Percentiles rank a stretch among this genome's conserved stretches.
These are phyloP conservation scores for Penicillium corylophilum DNA, from an alignment of 2,329 filamentous ascomycete species.

Conservation along the genomic window DNA sequence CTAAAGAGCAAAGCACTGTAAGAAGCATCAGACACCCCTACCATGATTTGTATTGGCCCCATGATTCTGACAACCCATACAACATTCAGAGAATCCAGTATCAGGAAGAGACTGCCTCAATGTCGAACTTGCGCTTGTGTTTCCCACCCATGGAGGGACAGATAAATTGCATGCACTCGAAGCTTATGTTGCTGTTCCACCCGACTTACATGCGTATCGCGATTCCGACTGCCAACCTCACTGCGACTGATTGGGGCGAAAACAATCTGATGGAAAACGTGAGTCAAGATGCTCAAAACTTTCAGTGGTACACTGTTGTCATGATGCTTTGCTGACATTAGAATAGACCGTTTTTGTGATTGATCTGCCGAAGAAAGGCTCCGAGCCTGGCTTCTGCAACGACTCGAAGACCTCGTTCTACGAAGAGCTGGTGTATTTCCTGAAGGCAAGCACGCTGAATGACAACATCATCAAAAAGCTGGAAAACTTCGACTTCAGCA, in stretches of 20 bases:
- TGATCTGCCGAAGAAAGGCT: slow-evolving; percentile 64
- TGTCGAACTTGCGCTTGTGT: slow-evolving; percentile 62
- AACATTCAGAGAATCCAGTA: slow-evolving; percentile 37
- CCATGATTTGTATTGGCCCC: neutral
- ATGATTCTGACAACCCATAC: neutral
- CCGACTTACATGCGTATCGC: slow-evolving; percentile 71
- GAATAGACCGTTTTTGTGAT: slow-evolving; percentile 79
- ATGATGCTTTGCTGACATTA: slow-evolving; percentile 9
- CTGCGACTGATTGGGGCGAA: slow-evolving; percentile 87
- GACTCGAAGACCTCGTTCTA: slow-evolving; percentile 58
- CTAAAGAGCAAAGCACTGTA: slow-evolving; percentile 50
- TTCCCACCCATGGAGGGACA: slow-evolving; percentile 78
- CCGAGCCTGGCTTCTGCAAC: slow-evolving; percentile 26
- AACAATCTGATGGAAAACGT: slow-evolving; percentile 76
- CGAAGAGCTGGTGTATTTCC: slow-evolving; percentile 68
- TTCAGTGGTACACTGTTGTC: neutral
- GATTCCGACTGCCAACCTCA: slow-evolving; percentile 83
- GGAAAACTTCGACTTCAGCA: slow-evolving; percentile 75
- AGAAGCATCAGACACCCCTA: slow-evolving; percentile 2
- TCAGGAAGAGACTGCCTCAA: slow-evolving; percentile 40
- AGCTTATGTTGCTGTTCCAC: slow-evolving; percentile 87
- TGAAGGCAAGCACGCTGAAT: slow-evolving; percentile 65
- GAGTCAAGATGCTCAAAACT: slow-evolving; percentile 22
- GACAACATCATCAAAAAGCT: slow-evolving; percentile 67
- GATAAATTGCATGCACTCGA: slow-evolving; percentile 83